Percentiles rank a stretch among this genome's conserved stretches.
Conservation (phyloP, 2,329 filamentous ascomycete genomes). For the Hypoxylon sp. region DNA sequence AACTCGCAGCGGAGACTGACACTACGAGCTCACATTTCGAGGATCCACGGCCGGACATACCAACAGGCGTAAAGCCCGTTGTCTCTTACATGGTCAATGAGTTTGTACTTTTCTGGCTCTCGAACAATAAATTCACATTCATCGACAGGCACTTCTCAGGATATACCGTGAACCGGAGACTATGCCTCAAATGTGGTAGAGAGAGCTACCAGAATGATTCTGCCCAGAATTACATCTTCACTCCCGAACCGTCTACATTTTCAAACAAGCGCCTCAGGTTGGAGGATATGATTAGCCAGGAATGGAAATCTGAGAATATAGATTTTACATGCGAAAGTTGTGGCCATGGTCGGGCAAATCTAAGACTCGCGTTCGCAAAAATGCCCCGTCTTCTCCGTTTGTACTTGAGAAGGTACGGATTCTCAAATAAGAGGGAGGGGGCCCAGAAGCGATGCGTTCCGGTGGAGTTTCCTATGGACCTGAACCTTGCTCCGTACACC, state of each 20-base stretch:
- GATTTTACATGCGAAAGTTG: background rate
- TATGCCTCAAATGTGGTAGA: background rate
- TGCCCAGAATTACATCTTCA: background rate
- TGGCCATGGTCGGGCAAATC: background rate
- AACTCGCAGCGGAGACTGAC: conserved; percentile 90
- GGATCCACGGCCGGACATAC: conserved; percentile 28
- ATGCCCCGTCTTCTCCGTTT: conserved; percentile 79
- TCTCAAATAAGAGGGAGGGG: background rate
- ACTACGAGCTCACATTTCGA: conserved; percentile 51
- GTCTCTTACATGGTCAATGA: conserved; percentile 67
- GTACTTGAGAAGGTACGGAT: conserved; percentile 60
- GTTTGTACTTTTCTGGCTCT: background rate
- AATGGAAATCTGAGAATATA: background rate
- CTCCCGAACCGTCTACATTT: background rate
- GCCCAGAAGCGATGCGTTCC: background rate
- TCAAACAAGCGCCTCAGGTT: background rate
- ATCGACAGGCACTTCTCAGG: conserved; percentile 9
- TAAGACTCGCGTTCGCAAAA: background rate
- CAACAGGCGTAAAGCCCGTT: conserved; percentile 48
- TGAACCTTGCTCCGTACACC: conserved; percentile 65
- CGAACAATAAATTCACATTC: background rate
- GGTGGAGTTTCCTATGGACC: conserved; percentile 75
- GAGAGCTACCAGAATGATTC: background rate
- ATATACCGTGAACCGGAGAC: background rate
- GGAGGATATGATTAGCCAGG: background rate